Evolutionary conservation across 202 grass and related monocot genomes (phyloP).

Genomic region (Brachypodium distachyon): DNA sequence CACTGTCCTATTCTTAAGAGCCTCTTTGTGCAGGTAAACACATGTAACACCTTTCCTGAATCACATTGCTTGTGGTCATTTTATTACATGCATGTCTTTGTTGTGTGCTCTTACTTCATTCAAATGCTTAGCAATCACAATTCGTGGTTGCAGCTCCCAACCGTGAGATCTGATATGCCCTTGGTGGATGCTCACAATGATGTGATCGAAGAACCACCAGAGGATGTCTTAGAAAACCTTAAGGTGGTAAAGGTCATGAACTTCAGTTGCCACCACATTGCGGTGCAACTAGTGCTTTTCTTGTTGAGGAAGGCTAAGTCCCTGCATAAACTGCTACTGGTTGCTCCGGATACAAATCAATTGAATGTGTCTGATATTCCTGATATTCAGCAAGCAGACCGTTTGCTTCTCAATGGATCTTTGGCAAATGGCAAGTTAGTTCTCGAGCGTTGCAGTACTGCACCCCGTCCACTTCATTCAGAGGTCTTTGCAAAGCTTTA

Average conservation of each 20-base stretch:
- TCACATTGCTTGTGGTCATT: neutral
- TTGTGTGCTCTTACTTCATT: neutral
- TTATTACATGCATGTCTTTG: neutral
- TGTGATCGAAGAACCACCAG: slow-evolving; percentile 1
- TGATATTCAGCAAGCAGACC: neutral
- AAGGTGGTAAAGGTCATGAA: slow-evolving; percentile 45
- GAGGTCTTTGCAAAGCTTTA: slow-evolving; percentile 30
- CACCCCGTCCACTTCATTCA: slow-evolving; percentile 35
- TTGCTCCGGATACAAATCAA: slow-evolving; percentile 2
- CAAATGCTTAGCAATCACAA: neutral
- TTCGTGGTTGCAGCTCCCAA: slow-evolving; percentile 40
- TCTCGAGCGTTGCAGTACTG: slow-evolving; percentile 20
- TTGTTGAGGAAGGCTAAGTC: slow-evolving; percentile 33
- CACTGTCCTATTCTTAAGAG: slow-evolving; percentile 27
- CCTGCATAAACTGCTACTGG: slow-evolving; percentile 24
- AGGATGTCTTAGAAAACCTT: slow-evolving; percentile 42
- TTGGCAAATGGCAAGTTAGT: slow-evolving; percentile 13
- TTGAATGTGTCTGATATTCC: neutral
- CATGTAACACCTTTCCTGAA: neutral
- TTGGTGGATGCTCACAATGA: neutral
- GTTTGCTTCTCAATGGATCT: slow-evolving; percentile 1
- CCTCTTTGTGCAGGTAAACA: slow-evolving; percentile 45
- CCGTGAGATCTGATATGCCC: slow-evolving; percentile 16
- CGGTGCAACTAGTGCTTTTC: slow-evolving; percentile 36
- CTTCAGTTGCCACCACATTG: slow-evolving; percentile 43